Evolutionary conservation across 1,284 basidiomycete genomes (phyloP), one percentile per base, ranked within the genome.

Genomic region (Rhodotorula mucilaginosa): DNA sequence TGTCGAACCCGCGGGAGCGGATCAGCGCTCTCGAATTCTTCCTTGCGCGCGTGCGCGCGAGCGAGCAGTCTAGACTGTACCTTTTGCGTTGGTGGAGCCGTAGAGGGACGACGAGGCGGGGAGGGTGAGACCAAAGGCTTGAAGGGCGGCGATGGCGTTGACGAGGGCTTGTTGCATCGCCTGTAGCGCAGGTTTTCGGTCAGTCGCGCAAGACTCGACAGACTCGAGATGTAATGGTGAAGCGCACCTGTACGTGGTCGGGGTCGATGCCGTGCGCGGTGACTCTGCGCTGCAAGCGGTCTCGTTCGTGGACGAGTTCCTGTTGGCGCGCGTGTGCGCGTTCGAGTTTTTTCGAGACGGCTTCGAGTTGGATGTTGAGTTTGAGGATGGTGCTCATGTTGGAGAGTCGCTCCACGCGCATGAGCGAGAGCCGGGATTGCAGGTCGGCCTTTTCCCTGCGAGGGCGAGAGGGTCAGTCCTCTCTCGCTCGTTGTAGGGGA

Each of bases 361-460:
- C 58, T 18, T 65, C 64, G 56, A 69, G 62, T 47, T 77, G 71
- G 21, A 67, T 67, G 61, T 77, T 74, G 48, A 73, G 72, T 26
- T 76, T 70, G n/a, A 72, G 64, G 16, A 69, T 69, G 5, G 67
- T 54, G 26, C 72, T 73, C 29, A 69, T 70, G 49, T 78, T 60
- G 3, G 69, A 56, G n/a, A 78, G 69, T 52, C 76, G 74, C 46
- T 78, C 75, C 4, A 72, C 74, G 39, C 74, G 70, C 26, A 77
- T 68, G 46, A 77, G 64, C 21, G 78, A 70, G 54, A 78, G 52
- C 39, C 72, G 65, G 31, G 70, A 68, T 52, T 76, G 72, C 5
- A 79, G 70, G 48, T 76, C 76, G 23, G 77, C 69, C 54, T 79
- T 79, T 60, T 71, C 68, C 52, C 77, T 77, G 66, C 47, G 44